Percentiles rank a stretch among this genome's conserved stretches.
Conservation (phyloP, 495 filamentous ascomycete species). For the Daldinia childiae region DNA sequence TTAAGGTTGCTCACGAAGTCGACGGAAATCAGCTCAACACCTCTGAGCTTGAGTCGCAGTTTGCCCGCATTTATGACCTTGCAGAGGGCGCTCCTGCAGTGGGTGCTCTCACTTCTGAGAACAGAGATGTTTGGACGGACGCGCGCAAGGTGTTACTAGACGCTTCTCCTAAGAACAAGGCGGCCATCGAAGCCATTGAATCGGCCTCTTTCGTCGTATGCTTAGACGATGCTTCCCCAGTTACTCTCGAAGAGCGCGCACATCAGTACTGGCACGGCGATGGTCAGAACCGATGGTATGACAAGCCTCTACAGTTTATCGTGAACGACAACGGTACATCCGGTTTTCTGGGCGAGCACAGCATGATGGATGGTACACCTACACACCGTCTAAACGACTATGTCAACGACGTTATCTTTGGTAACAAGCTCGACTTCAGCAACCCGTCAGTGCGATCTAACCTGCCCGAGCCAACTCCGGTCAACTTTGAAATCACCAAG, state of each 20-base stretch:
- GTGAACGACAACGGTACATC: conserved; percentile 98
- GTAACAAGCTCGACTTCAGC: conserved; percentile 88
- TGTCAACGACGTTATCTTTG: conserved; percentile 86
- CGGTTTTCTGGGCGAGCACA: conserved; percentile 98
- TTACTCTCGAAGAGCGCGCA: conserved; percentile 95
- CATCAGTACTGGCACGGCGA: conserved; percentile 99
- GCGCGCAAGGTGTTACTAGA: conserved; percentile 79
- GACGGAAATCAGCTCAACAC: conserved; percentile 85
- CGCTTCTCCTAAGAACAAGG: conserved; percentile 78
- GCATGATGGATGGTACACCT: conserved; percentile 99
- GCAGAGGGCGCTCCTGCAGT: conserved; percentile 75
- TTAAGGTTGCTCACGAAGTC: conserved; percentile 81
- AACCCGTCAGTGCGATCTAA: conserved; percentile 78
- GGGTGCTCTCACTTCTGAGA: conserved; percentile 87
- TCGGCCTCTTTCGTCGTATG: conserved; percentile 92
- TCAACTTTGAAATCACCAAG: conserved; percentile 80
- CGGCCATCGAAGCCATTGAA: conserved; percentile 82
- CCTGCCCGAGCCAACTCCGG: conserved; percentile 78
- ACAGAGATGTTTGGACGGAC: conserved; percentile 92
- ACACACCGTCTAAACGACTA: conserved; percentile 97
- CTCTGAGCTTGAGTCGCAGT: conserved; percentile 87
- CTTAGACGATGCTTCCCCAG: conserved; percentile 89
- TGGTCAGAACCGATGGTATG: conserved; percentile 94
- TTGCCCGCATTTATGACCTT: conserved; percentile 82
- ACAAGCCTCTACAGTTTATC: conserved; percentile 98